A percentile compares a stretch with the other conserved stretches of the same genome.
Evolutionary conservation across 805 yeast species (phyloP).

Genomic region (Saturnispora zaruensis): DNA sequence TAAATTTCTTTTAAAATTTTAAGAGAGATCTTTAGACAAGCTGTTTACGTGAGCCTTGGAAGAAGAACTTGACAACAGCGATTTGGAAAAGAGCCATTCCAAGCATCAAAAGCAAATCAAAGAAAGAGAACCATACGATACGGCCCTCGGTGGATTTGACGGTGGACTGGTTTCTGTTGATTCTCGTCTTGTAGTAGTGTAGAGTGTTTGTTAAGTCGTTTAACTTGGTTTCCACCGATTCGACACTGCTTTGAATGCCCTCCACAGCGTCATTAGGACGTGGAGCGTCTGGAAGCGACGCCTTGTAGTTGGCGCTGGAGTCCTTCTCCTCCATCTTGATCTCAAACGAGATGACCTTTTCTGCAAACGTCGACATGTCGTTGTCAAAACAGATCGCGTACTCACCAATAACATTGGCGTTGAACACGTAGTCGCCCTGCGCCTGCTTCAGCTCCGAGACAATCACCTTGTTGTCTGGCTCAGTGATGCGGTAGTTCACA

Average conservation of each 20-base stretch:
- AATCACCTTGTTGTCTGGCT: conserved; percentile 49
- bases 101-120: conserved; percentile 54
- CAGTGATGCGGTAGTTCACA: conserved; percentile 57
- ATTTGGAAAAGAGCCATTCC: conserved; percentile 68
- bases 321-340: conserved; percentile 40
- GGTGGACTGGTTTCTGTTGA: conserved; percentile 81
- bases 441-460: conserved; percentile 52
- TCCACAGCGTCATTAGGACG: conserved; percentile 47
- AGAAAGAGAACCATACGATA: conserved; percentile 56
- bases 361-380: conserved; percentile 73
- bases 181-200: conserved; percentile 83
- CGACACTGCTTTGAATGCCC: conserved; percentile 46
- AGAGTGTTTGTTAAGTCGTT: conserved; percentile 48
- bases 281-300: conserved; percentile 53
- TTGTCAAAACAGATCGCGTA: conserved; percentile 82
- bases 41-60: conserved; percentile 64
- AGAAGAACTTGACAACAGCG: conserved; percentile 57
- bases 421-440: conserved; percentile 73
- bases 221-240: conserved; percentile 51
- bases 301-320: conserved; percentile 33
- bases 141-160: conserved; percentile 57
- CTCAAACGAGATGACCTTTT: conserved; percentile 79
- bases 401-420: conserved; percentile 62
- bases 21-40: conserved; percentile 33
- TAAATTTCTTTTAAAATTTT: background rate